phyloP scores from a whole-genome alignment of 2,329 filamentous ascomycete genomes.

The Elsinoe batatas region DNA sequence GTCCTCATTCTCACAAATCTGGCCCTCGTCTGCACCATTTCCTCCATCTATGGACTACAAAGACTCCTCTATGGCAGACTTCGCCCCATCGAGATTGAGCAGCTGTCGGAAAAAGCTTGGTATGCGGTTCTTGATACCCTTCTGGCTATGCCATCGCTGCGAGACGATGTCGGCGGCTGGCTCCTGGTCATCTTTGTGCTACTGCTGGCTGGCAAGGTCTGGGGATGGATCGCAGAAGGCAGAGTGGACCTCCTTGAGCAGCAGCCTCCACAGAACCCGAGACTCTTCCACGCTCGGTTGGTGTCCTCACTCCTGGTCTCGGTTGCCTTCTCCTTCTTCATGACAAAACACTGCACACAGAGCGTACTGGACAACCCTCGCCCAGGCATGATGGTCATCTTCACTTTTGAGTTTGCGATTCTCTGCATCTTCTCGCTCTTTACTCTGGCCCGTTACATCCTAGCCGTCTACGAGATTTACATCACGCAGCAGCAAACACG shows the following conservation, averaged over 20 bases:
- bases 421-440: conserved; percentile 70
- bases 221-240: conserved; percentile 96
- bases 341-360: conserved; percentile 71
- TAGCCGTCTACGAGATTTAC: conserved; percentile 67
- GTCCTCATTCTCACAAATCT: conserved; percentile 91
- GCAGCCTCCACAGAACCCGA: conserved; percentile 80
- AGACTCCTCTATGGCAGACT: conserved; percentile 82
- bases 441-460: conserved; percentile 65
- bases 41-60: conserved; percentile 77
- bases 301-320: conserved; percentile 70
- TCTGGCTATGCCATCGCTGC: conserved; percentile 95
- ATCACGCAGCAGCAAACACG: conserved; percentile 66
- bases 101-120: conserved; percentile 96
- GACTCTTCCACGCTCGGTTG: conserved; percentile 76
- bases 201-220: conserved; percentile 87
- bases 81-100: conserved; percentile 89
- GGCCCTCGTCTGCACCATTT: conserved; percentile 68
- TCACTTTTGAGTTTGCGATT: conserved; percentile 93
- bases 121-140: conserved; percentile 96
- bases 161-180: conserved; percentile 88
- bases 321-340: conserved; percentile 65
- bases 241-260: conserved; percentile 91
- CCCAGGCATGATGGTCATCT: conserved; percentile 99
- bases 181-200: conserved; percentile 95
- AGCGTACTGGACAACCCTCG: conserved; percentile 77